Base-by-base conservation (phyloP, 2,329 filamentous ascomycete genomes). In the Phyllosticta citrichinensis region DNA sequence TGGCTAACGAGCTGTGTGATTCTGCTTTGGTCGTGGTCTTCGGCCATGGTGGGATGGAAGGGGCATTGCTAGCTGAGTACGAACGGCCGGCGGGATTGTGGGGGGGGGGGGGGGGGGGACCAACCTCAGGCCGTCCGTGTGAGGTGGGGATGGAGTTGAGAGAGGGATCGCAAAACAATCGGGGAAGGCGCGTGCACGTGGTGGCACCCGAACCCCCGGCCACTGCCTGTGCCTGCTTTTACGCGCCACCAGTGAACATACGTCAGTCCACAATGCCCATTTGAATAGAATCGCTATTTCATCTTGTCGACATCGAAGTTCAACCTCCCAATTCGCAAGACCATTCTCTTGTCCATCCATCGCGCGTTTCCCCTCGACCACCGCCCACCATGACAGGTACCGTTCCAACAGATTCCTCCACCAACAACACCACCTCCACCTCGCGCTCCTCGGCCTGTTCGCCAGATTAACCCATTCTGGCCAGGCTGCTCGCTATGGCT, bases 401-500 rank as follows among this genome's bases (percentile, higher is more conserved):
- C 33, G 40, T 27, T 22, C 56, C 19, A 22, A 40, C 33, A 40
- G 30, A 20, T 19, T 60, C 57, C 54, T 53, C 57, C 54, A 53
- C 54, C 20, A 55, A 47, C 50, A 59, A 51, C 22, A 22, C 22
- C 22, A 22, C 22, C 22, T 22, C 22, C 22, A 22, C 22, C 22
- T 22, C 22, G 22, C 22, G 22, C 22, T 2, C 22, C 22, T 22
- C 22, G 22, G 22, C 22, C 22, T 22, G 22, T 22, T 22, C 22
- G 22, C 22, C 22, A 22, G 22, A 22, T 22, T 22, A 3, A 22
- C 22, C 22, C 22, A 2, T 22, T 22, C 22, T 22, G 22, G 24
- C 52, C 73, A 50, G 74, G 74, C 40, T 74, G 73, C 22, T 76
- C 75, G 12, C 72, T 77, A 22, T 77, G 75, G 75, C 70, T 77